Evolutionary conservation across 371 early-diverging fungal species (phyloP).

Genomic region (Choanephora cucurbitarum): DNA sequence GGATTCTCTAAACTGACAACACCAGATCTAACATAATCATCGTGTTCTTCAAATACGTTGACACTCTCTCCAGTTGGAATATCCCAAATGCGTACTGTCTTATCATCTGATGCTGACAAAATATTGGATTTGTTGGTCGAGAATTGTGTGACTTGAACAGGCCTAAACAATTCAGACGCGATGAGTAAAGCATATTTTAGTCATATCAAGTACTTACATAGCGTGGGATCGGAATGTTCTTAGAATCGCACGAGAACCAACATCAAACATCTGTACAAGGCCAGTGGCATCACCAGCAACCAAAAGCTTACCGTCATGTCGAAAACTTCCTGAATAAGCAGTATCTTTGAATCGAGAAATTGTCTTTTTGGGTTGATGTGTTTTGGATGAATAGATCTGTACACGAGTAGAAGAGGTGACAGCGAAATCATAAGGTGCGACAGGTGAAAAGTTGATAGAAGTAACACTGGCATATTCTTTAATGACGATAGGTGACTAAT

Average conservation of each 20-base stretch:
- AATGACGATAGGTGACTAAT: conserved; percentile 79
- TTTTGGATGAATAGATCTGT: conserved; percentile 86
- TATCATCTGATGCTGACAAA: conserved; percentile 89
- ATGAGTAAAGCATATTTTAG: too few species aligned
- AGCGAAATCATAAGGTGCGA: conserved; percentile 86
- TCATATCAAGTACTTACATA: too few species aligned
- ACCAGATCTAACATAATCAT: conserved; percentile 88
- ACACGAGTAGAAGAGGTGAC: conserved; percentile 89
- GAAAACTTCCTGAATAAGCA: conserved; percentile 79
- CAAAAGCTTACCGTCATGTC: conserved; percentile 88
- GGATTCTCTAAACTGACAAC: conserved; percentile 77
- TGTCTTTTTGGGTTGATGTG: conserved; percentile 79
- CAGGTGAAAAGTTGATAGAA: conserved; percentile 82
- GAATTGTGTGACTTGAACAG: conserved; percentile 84
- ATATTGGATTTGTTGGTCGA: conserved; percentile 78
- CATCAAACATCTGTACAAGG: conserved; percentile 82
- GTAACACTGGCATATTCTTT: conserved; percentile 88
- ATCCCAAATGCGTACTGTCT: conserved; percentile 91
- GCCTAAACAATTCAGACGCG: conserved; percentile 39
- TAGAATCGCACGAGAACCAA: conserved; percentile 81
- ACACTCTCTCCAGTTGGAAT: conserved; percentile 81
- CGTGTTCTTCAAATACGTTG: conserved; percentile 78
- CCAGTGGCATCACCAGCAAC: conserved; percentile 94
- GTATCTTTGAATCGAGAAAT: conserved; percentile 90
- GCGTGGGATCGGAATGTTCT: conserved; percentile 85